Percentiles rank a stretch among this genome's conserved stretches.
phyloP scores from a whole-genome alignment of 805 yeast genomes.

The Wickerhamiella spandovensis region DNA sequence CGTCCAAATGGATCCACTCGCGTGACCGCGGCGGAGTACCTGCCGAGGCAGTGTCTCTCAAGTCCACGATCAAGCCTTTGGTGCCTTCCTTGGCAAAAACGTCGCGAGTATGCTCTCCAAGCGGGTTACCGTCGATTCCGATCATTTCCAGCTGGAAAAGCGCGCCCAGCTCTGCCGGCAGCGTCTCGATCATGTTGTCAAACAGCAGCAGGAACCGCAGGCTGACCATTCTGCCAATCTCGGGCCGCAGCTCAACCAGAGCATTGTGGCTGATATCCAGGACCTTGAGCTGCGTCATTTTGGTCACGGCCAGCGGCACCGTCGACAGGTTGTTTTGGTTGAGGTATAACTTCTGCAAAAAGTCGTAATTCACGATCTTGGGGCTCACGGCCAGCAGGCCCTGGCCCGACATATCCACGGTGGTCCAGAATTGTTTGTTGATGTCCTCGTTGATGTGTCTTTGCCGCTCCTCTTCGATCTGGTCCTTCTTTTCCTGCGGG shows the following conservation, averaged over 20 bases:
- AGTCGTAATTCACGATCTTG: constrained; percentile 64
- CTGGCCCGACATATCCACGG: constrained; percentile 84
- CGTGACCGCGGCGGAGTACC: constrained; percentile 57
- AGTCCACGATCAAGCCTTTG: constrained; percentile 60
- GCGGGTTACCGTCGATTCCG: constrained; percentile 88
- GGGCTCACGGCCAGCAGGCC: constrained; percentile 59
- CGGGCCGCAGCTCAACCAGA: constrained; percentile 61
- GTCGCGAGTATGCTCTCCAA: constrained; percentile 50
- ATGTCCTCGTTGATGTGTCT: constrained; percentile 26
- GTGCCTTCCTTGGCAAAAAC: constrained; percentile 73
- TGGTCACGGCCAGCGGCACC: constrained; percentile 55
- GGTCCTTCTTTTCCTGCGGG: constrained; percentile 24
- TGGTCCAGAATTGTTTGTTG: constrained; percentile 80
- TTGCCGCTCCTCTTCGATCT: constrained; percentile 29
- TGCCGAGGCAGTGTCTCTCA: constrained; percentile 73
- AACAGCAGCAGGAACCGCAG: constrained; percentile 73
- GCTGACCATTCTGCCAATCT: constrained; percentile 69
- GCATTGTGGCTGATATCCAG: constrained; percentile 75
- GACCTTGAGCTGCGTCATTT: constrained; percentile 60
- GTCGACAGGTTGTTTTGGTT: constrained; percentile 67
- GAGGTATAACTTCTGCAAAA: constrained; percentile 73
- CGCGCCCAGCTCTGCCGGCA: constrained; percentile 80
- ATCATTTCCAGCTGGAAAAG: constrained; percentile 71
- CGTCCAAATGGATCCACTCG: constrained; percentile 68
- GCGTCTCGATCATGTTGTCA: constrained; percentile 62